Evolutionary conservation across 176 grass and related monocot genomes (phyloP).

Genomic region (Ensete ventricosum): DNA sequence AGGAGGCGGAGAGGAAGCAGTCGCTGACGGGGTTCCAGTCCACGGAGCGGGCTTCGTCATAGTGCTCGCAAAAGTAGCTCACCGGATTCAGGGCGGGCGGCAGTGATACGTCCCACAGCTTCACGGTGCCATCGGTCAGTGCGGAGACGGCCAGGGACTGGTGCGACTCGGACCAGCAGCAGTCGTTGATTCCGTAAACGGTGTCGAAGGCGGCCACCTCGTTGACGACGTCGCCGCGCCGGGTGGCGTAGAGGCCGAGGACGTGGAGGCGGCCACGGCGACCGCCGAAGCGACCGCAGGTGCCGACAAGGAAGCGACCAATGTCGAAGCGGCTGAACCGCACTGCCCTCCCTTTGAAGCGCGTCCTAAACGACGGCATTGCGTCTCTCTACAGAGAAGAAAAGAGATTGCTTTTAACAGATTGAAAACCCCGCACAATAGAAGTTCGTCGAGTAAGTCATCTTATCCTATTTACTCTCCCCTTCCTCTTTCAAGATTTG

Average conservation of each 20-base stretch:
- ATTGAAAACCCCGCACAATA: no score
- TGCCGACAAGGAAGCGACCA: constrained; percentile 44
- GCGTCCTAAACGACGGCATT: constrained; percentile 70
- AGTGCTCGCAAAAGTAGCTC: constrained; percentile 57
- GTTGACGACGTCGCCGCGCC: neutral
- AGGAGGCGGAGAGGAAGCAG: constrained; percentile 55
- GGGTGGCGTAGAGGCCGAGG: constrained; percentile 37
- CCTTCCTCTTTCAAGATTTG: no score
- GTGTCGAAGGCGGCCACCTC: constrained; percentile 55
- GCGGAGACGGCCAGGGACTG: constrained; percentile 59
- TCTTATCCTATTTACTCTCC: no score
- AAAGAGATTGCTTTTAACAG: no score
- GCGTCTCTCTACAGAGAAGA: neutral
- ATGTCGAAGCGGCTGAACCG: constrained; percentile 78
- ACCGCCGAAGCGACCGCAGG: constrained; percentile 59
- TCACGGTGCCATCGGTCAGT: constrained; percentile 52
- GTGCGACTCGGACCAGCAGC: constrained; percentile 80
- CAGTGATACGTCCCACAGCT: constrained; percentile 51
- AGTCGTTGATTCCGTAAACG: constrained; percentile 62
- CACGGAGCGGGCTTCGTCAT: constrained; percentile 41
- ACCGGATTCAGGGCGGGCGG: constrained; percentile 48
- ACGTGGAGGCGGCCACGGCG: constrained; percentile 72
- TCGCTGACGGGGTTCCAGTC: constrained; percentile 85
- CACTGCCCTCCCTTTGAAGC: constrained; percentile 45
- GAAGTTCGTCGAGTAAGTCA: no score